Percentiles rank a stretch among this genome's conserved stretches.
phyloP scores from a whole-genome alignment of 169 alveolate genomes.

The Besnoitia besnoiti region DNA sequence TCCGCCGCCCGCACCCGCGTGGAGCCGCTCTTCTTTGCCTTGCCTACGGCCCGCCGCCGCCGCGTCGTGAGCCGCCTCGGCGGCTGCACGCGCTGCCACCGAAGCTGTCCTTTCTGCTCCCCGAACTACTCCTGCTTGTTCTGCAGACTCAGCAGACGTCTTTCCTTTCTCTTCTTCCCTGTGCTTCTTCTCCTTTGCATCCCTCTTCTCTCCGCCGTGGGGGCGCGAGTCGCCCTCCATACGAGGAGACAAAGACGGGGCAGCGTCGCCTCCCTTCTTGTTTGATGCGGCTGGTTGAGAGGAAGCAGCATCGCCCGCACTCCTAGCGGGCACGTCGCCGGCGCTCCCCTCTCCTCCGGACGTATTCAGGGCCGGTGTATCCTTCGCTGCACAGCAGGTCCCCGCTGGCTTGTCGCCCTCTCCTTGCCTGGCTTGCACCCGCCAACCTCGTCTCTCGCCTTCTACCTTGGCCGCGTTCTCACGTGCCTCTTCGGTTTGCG shows the following conservation, averaged over 20 bases:
- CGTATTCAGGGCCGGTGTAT: neutral
- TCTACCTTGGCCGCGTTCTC: neutral
- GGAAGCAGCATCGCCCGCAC: too few species aligned
- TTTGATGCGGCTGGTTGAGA: neutral
- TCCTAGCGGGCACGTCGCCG: too few species aligned
- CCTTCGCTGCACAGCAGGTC: neutral
- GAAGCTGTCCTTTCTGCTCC: too few species aligned
- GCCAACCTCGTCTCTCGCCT: neutral
- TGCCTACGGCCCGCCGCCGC: neutral
- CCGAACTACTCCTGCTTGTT: too few species aligned
- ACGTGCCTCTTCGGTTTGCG: neutral
- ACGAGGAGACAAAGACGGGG: neutral
- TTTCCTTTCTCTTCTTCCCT: neutral
- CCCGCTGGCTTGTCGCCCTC: neutral
- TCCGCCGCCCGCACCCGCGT: neutral
- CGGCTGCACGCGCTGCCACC: too few species aligned
- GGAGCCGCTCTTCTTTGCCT: neutral
- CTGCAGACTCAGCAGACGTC: neutral
- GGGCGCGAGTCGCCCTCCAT: neutral
- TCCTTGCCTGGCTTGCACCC: neutral
- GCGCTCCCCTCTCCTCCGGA: neutral
- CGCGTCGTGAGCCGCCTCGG: neutral
- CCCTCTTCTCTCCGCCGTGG: neutral
- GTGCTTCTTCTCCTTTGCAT: neutral
- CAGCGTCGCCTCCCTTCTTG: neutral